These are phyloP conservation scores for Crepidotus variabilis DNA, from an alignment of 768 basidiomycete species.

Conservation along the genomic window DNA sequence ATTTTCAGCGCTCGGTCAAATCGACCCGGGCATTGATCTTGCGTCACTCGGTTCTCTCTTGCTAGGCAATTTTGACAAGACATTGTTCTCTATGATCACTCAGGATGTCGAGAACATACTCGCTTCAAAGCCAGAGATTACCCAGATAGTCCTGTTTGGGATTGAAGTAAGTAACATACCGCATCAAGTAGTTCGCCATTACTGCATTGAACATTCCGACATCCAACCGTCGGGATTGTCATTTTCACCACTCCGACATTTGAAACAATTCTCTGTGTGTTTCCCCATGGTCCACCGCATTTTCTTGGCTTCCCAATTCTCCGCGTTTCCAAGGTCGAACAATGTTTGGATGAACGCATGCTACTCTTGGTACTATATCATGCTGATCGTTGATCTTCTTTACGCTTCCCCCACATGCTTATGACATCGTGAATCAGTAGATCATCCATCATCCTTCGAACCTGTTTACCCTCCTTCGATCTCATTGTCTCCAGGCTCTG, in stretches of 20 bases:
- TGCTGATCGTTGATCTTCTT: neutral
- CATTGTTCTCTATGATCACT: constrained; percentile 82
- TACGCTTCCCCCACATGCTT: neutral
- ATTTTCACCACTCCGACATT: neutral
- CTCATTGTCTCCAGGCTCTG: neutral
- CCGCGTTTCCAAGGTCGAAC: neutral
- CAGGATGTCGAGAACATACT: constrained; percentile 59
- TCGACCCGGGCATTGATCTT: constrained; percentile 58
- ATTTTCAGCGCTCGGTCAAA: constrained; percentile 60
- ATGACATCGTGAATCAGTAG: no score
- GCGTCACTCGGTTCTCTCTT: constrained; percentile 51
- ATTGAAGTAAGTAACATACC: constrained; percentile 65
- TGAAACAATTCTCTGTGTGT: neutral
- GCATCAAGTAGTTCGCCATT: neutral
- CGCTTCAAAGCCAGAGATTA: constrained; percentile 39
- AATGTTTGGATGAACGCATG: no score
- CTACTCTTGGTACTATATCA: neutral
- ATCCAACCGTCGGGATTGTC: neutral
- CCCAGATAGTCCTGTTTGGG: constrained; percentile 74
- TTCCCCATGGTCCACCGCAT: neutral
- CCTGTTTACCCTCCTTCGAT: neutral
- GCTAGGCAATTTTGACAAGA: constrained; percentile 68
- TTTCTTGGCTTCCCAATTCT: neutral
- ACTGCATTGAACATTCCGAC: neutral
- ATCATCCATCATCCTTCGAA: neutral